Evolutionary conservation across 306 rosid species (phyloP), one percentile per base, ranked within the genome.

Genomic region (Lathyrus sativus): DNA sequence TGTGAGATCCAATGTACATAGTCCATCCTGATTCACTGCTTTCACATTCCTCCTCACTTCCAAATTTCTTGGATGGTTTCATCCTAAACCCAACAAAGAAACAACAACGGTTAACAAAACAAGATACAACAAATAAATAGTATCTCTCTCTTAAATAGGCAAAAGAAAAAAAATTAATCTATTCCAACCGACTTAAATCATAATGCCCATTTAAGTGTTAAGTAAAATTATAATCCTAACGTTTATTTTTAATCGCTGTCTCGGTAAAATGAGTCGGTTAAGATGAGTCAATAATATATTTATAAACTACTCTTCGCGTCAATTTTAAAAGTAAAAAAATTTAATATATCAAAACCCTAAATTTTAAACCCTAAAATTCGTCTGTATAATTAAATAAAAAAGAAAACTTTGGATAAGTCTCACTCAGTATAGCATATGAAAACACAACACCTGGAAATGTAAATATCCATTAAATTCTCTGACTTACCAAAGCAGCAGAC

Each of bases 1-100:
- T 62, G 14, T 80, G 82, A 29, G 96, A 90, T 12, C 95, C 98
- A 65, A 93, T 85, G 60, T 93, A 93, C 97, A 82, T 90, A 39
- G 99, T 93, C 99, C 99, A 93, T 43, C 99, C 99, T 41, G 99
- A 93, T 71, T 93, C 99, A 78, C 90, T 88, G 84, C 99, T 93
- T 56, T 86, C 85, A 70, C 95, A 90, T 78, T 93, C 99, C 66
- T 93, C 98, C 48, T 65, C 82, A 43, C 49, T 84, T 79, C 87
- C 96, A 24, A 68, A 41, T 44, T 56, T 63, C 68, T 90, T 67
- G 68, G 85, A 75, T 72, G 87, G 75, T 39, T 93, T 93, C 97
- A 93, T 92, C 70, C 70, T 65, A 39, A 31, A 8, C 14, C 29
- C 11, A 57, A 74, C 22, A 66, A 31, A 44, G 41, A 76, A 42